phyloP scores from a whole-genome alignment of 441 rosid species.

The Bruguiera hainesii region DNA sequence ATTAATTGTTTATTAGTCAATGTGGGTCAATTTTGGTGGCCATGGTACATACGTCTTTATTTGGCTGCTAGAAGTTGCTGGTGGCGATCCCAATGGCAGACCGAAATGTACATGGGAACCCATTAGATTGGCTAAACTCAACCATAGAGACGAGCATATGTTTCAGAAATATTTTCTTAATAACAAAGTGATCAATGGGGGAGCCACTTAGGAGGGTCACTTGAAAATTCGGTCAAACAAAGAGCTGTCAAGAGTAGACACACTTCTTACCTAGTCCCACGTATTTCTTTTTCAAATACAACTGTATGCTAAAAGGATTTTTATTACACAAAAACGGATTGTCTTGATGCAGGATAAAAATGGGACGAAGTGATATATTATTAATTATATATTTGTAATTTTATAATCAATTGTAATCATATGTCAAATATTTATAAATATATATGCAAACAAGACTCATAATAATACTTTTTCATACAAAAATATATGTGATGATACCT shows the following conservation, averaged over 20 bases:
- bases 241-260: not conserved
- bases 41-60: not conserved
- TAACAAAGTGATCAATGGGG: conserved; percentile 7
- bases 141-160: conserved; percentile 17
- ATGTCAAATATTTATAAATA: no score
- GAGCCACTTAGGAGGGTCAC: conserved; percentile 9
- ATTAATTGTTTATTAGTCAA: not conserved
- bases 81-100: conserved; percentile 3
- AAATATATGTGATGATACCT: no score
- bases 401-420: no score
- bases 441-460: no score
- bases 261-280: conserved; percentile 15
- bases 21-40: not conserved
- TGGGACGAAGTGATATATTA: no score
- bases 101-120: conserved; percentile 10
- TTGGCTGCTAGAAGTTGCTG: conserved; percentile 12
- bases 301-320: no score
- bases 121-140: conserved; percentile 12
- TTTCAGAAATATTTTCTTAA: conserved; percentile 2
- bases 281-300: not conserved
- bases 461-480: no score
- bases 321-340: no score
- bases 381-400: no score
- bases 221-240: conserved; percentile 17
- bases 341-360: no score